A percentile compares a stretch with the other conserved stretches of the same genome.
Conservation (phyloP, 2,329 filamentous ascomycete genomes). For the Graphilbum ipis-grandicollis region DNA sequence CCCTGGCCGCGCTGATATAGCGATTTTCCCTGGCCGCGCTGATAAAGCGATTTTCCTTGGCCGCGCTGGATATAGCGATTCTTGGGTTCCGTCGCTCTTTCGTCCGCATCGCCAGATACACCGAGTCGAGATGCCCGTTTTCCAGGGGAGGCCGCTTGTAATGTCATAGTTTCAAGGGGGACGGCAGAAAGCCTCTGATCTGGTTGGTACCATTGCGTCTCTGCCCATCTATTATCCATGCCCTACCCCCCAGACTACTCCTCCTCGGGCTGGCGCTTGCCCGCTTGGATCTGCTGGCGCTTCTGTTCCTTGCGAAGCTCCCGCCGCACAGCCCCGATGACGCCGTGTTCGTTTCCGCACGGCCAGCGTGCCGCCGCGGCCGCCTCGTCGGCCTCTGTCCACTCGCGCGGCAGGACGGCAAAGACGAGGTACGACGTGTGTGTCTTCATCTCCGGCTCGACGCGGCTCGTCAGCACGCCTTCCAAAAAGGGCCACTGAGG, state of each 20-base stretch:
- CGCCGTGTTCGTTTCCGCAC: slow-evolving; percentile 32
- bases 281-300: slow-evolving; percentile 28
- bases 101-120: too few species aligned
- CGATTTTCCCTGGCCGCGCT: too few species aligned
- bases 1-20: too few species aligned
- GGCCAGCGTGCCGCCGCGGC: slow-evolving; percentile 48
- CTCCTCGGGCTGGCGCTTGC: slow-evolving; percentile 9
- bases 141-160: too few species aligned
- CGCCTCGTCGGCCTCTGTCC: slow-evolving; percentile 68
- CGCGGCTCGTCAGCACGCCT: slow-evolving; percentile 61
- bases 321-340: slow-evolving; percentile 36
- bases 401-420: slow-evolving; percentile 71
- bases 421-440: slow-evolving; percentile 97
- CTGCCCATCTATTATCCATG: too few species aligned
- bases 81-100: too few species aligned
- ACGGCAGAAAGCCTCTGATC: too few species aligned
- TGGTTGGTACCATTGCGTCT: too few species aligned
- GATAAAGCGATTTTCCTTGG: too few species aligned
- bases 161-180: too few species aligned
- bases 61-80: too few species aligned
- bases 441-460: slow-evolving; percentile 79
- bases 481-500: slow-evolving; percentile 39
- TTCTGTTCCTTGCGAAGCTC: slow-evolving; percentile 38
- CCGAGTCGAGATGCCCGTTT: too few species aligned
- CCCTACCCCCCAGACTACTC: background rate